phyloP scores from a whole-genome alignment of 1,284 basidiomycete species.

The Cystobasidium sp. region DNA sequence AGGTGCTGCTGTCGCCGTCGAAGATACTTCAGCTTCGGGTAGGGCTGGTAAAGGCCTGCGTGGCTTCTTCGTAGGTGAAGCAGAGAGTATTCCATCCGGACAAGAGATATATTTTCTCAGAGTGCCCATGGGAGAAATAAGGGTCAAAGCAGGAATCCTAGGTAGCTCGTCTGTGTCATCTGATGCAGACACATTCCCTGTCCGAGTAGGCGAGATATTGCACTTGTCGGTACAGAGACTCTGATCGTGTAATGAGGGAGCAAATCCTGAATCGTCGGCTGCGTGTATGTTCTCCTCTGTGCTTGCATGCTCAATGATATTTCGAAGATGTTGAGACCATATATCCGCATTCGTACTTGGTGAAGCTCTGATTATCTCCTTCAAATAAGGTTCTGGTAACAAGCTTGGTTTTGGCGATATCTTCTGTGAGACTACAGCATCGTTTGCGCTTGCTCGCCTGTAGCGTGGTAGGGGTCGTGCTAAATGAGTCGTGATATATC shows the following conservation, averaged over 20 bases:
- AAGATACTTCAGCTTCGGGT: not conserved
- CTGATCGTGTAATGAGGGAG: not conserved
- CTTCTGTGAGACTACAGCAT: not conserved
- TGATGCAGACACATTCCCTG: not conserved
- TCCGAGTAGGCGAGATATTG: not conserved
- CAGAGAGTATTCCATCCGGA: slow-evolving; percentile 15
- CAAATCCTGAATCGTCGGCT: slow-evolving; percentile 11
- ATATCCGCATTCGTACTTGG: slow-evolving; percentile 3
- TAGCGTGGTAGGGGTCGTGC: not conserved
- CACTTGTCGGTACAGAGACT: not conserved
- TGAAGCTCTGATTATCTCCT: not conserved
- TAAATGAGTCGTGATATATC: not conserved
- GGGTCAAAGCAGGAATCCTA: slow-evolving; percentile 11
- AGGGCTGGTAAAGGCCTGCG: not conserved
- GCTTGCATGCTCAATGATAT: not conserved
- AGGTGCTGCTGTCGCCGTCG: not conserved
- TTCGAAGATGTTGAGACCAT: slow-evolving; percentile 1
- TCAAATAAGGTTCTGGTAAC: not conserved
- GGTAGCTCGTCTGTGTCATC: not conserved
- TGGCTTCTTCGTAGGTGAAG: not conserved
- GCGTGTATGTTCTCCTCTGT: not conserved
- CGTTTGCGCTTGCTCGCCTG: slow-evolving; percentile 1
- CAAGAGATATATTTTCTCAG: slow-evolving; percentile 14
- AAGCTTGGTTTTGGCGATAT: not conserved
- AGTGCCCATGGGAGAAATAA: slow-evolving; percentile 19